Base-by-base conservation (phyloP, 73 alveolate genomes). In the Paraurostyla sp. region DNA sequence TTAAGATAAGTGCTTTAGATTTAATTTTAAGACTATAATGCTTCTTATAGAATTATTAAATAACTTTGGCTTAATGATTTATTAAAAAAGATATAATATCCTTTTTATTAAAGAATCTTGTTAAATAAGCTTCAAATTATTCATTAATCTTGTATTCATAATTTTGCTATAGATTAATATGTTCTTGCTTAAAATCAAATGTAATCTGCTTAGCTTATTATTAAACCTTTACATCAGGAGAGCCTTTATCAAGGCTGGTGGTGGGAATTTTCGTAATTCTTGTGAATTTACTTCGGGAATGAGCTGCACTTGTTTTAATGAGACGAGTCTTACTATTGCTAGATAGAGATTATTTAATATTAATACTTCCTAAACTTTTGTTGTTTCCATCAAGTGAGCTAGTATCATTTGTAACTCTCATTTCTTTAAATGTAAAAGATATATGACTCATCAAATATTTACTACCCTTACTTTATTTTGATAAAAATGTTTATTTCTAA, bases 101-200 rank as follows among this genome's bases (percentile, higher is more conserved):
- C 56, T 73, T 73, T 30, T 73, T 73, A 57, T 73, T 73, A 33
- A 73, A 73, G 50, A 16, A 73, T 48, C 87, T 45, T 9, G 68
- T 48, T 0, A 73, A 38, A 30, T 48, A 50, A 2, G 87, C 68
- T 30, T 73, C 87, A 23, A 45, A 36, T 33, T 50, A 29, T 25
- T 73, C 87, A 18, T 9, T 13, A 4, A 73, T 73, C 46, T 25
- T 45, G 33, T 48, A 73, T 43, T 73, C 68, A 33, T 50, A 29
- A 15, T 62, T 29, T 7, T 6, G 18, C 48, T 13, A 9, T 25
- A 22, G 54, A 7, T 22, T 29, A 25, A 20, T 54, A 20, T 54
- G 36, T 54, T 4, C 9, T 20, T 52, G 13, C 9, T 9, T 52
- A 9, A 52, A 25, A 18, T 11, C 69, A 18, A n/a, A 4, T n/a